Percentiles rank a stretch among this genome's conserved stretches.
These are phyloP conservation scores for Lasiosphaeria miniovina DNA, from an alignment of 495 filamentous ascomycete species.

Conservation along the genomic window DNA sequence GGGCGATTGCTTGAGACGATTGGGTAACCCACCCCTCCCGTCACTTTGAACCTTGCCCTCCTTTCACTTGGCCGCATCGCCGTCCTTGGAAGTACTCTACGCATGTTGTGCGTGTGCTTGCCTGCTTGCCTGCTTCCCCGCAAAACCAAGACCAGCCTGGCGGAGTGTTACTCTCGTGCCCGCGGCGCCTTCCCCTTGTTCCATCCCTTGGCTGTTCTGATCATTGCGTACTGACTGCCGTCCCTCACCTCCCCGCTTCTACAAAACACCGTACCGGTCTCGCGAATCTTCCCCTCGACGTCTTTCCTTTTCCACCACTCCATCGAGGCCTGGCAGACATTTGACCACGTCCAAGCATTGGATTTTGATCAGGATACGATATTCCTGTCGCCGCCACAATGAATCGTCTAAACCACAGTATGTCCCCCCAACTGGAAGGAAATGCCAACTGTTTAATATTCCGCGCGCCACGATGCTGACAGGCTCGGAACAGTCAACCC, in stretches of 20 bases:
- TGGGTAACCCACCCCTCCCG: not conserved
- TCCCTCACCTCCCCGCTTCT: too few relatives aligned
- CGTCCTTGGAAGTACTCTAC: not conserved
- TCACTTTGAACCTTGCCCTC: not conserved
- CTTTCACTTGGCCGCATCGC: not conserved
- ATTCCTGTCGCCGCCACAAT: slow-evolving; percentile 24
- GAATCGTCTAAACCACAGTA: slow-evolving; percentile 43
- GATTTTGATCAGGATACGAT: not conserved
- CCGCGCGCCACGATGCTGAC: not conserved
- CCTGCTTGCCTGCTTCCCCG: too few relatives aligned
- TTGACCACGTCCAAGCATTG: not conserved
- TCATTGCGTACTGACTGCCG: too few relatives aligned
- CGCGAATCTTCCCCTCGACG: too few relatives aligned
- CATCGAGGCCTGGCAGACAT: not conserved
- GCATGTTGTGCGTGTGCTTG: too few relatives aligned
- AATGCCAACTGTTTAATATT: slow-evolving; percentile 4
- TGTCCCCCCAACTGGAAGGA: slow-evolving; percentile 8
- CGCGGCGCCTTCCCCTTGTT: too few relatives aligned
- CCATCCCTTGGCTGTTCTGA: too few relatives aligned
- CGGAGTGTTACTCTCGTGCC: too few relatives aligned
- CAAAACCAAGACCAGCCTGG: too few relatives aligned
- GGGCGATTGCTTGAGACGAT: not conserved
- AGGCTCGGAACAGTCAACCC: slow-evolving; percentile 53
- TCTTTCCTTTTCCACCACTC: not conserved
- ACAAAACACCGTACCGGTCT: too few relatives aligned